Evolutionary conservation across 140 eudicot species (phyloP).

Genomic region (Oenanthe javanica): DNA sequence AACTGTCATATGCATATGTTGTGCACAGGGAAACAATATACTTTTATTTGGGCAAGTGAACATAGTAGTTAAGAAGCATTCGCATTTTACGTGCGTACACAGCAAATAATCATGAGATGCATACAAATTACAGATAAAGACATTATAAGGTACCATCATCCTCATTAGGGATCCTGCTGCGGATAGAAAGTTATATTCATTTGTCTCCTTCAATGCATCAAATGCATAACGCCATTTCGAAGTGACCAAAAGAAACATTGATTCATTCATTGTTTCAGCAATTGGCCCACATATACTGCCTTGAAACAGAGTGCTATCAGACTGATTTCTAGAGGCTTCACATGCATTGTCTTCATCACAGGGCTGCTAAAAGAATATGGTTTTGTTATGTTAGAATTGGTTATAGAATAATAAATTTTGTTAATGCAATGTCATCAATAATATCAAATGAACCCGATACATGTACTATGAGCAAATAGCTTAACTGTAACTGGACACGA

Average conservation of each 20-base stretch:
- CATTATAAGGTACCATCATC: constrained; percentile 49
- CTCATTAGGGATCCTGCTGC: constrained; percentile 84
- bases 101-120: not conserved
- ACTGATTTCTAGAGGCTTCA: constrained; percentile 35
- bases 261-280: constrained; percentile 77
- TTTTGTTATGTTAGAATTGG: not conserved
- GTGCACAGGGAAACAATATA: not conserved
- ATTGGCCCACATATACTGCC: constrained; percentile 85
- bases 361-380: constrained; percentile 39
- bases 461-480: not conserved
- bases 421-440: not conserved
- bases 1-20: not conserved
- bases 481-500: not conserved
- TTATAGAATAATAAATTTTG: not conserved
- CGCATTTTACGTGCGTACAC: not conserved
- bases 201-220: constrained; percentile 76
- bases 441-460: not conserved
- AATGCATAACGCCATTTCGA: constrained; percentile 76
- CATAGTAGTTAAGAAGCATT: not conserved
- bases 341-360: constrained; percentile 24
- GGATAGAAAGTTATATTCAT: constrained; percentile 69
- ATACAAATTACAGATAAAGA: not conserved
- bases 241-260: constrained; percentile 75
- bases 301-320: constrained; percentile 48
- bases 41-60: not conserved